Evolutionary conservation across 495 filamentous ascomycete species (phyloP), one percentile per base, ranked within the genome.

Genomic region (Penicillium goetzii): DNA sequence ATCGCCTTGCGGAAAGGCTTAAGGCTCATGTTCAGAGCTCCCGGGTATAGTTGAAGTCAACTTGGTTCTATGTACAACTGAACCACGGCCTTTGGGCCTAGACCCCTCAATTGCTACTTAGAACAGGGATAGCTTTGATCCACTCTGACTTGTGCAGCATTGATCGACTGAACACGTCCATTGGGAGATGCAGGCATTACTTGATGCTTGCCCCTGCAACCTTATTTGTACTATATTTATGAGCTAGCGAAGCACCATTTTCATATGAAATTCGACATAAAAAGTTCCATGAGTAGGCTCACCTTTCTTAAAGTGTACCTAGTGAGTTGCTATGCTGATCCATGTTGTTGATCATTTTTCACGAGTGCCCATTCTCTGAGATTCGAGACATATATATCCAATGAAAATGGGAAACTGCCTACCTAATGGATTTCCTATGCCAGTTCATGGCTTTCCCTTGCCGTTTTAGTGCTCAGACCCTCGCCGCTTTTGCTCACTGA

Each of bases 151-250:
- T 25, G n/a, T 36, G 17, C 11, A n/a, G 32, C 7, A 21, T 55
- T 55, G 25, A 15, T 52, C 1, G 12, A 21, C 25, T 8, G 2
- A 21, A n/a, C 15, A 52, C 0, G 26, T 8, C 17, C 25, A 32
- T 55, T 49, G 59, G 51, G 63, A 62, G 59, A 69, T 71, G 59
- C 69, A 36, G 66, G 67, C 61, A 72, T 63, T 61, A 64, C 61
- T 51, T 28, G 58, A 51, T 38, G 30, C 1, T 32, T 30, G 15
- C 9, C 43, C 41, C 6, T 11, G 12, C 19, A 49, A 47, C 30
- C 38, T 9, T 32, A 41, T 41, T 41, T 67, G 65, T 68, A 68
- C 43, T 28, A 53, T 66, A 66, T 58, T 56, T 58, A 80, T 77
- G 15, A 56, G 38, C 36, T 59, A 54, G 58, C 59, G 28, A 49